Conservation (phyloP, 1,284 basidiomycete genomes). For the Waitea zeae region DNA sequence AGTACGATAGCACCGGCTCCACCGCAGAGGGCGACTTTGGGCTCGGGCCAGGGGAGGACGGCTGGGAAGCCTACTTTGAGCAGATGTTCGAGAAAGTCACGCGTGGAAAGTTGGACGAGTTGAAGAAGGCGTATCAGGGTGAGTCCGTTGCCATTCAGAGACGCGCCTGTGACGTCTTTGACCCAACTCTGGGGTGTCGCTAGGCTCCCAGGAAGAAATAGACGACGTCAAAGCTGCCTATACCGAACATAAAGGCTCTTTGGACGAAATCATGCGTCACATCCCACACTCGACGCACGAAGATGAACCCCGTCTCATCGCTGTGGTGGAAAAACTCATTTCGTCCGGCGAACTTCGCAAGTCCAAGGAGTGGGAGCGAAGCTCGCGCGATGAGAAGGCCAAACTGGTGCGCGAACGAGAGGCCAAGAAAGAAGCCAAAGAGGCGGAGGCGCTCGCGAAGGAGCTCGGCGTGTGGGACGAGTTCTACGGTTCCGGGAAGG, state of each 20-base stretch:
- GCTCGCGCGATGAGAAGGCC: slow-evolving; percentile 63
- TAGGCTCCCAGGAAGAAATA: slow-evolving; percentile 74
- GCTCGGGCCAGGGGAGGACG: slow-evolving; percentile 56
- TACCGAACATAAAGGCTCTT: slow-evolving; percentile 42
- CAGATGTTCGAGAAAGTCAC: slow-evolving; percentile 79
- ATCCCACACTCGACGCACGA: slow-evolving; percentile 72
- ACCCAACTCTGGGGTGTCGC: not conserved
- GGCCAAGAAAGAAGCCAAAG: slow-evolving; percentile 61
- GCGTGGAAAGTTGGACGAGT: slow-evolving; percentile 69
- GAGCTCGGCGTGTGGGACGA: slow-evolving; percentile 92
- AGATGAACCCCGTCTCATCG: slow-evolving; percentile 73
- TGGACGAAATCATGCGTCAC: slow-evolving; percentile 64
- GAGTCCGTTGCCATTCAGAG: slow-evolving; percentile 7
- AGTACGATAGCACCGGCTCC: slow-evolving; percentile 72
- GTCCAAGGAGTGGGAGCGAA: slow-evolving; percentile 51
- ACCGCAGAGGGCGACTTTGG: slow-evolving; percentile 67
- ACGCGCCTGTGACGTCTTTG: not conserved
- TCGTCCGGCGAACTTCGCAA: slow-evolving; percentile 35
- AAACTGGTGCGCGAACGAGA: slow-evolving; percentile 57
- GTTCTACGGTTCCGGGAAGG: slow-evolving; percentile 75
- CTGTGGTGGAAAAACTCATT: slow-evolving; percentile 55
- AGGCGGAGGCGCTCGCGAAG: slow-evolving; percentile 75
- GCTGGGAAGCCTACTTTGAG: slow-evolving; percentile 89
- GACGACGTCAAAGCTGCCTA: slow-evolving; percentile 68
- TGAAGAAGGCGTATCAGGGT: slow-evolving; percentile 89